A percentile compares a stretch with the other conserved stretches of the same genome.
These are phyloP conservation scores for Saccharomycopsis sp. DNA, from an alignment of 805 yeast genomes.

Conservation along the genomic window DNA sequence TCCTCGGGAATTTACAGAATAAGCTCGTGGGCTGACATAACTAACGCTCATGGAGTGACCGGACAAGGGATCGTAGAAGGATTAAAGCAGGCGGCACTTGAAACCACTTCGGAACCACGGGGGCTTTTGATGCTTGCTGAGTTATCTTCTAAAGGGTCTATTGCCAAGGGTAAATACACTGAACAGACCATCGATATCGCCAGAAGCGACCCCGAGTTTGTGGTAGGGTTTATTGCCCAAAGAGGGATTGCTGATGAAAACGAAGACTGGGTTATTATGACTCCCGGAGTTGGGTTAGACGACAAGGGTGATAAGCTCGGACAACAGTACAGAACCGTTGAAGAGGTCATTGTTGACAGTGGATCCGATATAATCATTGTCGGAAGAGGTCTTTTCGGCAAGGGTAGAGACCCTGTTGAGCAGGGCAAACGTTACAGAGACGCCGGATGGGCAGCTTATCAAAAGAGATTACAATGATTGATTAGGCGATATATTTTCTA, in stretches of 20 bases:
- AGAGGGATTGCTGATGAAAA: constrained; percentile 80
- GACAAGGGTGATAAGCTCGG: constrained; percentile 95
- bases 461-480: constrained; percentile 31
- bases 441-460: constrained; percentile 95
- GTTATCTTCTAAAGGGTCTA: constrained; percentile 85
- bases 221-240: constrained; percentile 95
- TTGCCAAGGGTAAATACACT: constrained; percentile 91
- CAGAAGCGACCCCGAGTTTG: constrained; percentile 78
- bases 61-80: constrained; percentile 93
- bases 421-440: constrained; percentile 85
- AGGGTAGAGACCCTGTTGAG: constrained; percentile 82
- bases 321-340: constrained; percentile 92
- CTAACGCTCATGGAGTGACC: constrained; percentile 96
- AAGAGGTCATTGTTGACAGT: constrained; percentile 60
- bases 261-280: constrained; percentile 93
- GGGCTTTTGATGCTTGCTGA: constrained; percentile 95
- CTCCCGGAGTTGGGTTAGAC: constrained; percentile 98
- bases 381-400: constrained; percentile 95
- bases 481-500: background rate
- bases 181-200: constrained; percentile 85
- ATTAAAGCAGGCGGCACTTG: constrained; percentile 66
- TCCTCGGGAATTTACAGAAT: constrained; percentile 84
- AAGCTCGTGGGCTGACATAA: constrained; percentile 92
- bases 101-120: constrained; percentile 67
- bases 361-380: constrained; percentile 97